Evolutionary conservation across 2,329 filamentous ascomycete genomes (phyloP).

Genomic region (Cryoendolithus antarcticus): DNA sequence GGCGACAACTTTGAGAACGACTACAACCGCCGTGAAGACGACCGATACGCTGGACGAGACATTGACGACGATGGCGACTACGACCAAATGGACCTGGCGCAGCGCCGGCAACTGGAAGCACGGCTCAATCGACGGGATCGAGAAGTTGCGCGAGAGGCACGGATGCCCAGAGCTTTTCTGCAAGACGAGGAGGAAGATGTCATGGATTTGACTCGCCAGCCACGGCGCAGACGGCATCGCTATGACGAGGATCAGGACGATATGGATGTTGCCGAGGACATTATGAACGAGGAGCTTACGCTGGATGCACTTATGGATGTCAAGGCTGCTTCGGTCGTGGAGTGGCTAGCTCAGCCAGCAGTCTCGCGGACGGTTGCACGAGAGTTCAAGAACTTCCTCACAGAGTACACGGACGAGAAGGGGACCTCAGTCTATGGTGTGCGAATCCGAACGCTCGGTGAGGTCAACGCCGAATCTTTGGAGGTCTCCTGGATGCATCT

Average conservation of each 20-base stretch:
- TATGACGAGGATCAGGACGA: constrained; percentile 95
- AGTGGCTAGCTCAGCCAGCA: constrained; percentile 84
- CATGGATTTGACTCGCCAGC: constrained; percentile 73
- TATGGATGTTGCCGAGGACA: constrained; percentile 74
- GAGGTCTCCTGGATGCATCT: constrained; percentile 95
- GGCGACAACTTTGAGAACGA: constrained; percentile 55
- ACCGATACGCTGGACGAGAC: constrained; percentile 55
- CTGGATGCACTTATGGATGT: constrained; percentile 85
- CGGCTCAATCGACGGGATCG: constrained; percentile 62
- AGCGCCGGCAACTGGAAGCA: constrained; percentile 58
- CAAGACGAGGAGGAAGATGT: constrained; percentile 73
- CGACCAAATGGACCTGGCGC: constrained; percentile 53
- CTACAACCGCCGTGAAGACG: constrained; percentile 41
- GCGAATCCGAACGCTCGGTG: constrained; percentile 87
- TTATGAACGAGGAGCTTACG: constrained; percentile 91
- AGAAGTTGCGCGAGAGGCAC: constrained; percentile 49
- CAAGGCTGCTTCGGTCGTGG: constrained; percentile 82
- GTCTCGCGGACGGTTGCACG: constrained; percentile 88
- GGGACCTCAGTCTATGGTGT: constrained; percentile 90
- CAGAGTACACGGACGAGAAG: constrained; percentile 82
- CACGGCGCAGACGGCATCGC: constrained; percentile 69
- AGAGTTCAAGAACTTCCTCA: constrained; percentile 95
- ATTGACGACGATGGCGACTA: constrained; percentile 71
- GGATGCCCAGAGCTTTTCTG: constrained; percentile 61
- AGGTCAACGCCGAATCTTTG: constrained; percentile 89